Evolutionary conservation across 176 grass and related monocot genomes (phyloP), one percentile per base, ranked within the genome.

Genomic region (Areca catechu): DNA sequence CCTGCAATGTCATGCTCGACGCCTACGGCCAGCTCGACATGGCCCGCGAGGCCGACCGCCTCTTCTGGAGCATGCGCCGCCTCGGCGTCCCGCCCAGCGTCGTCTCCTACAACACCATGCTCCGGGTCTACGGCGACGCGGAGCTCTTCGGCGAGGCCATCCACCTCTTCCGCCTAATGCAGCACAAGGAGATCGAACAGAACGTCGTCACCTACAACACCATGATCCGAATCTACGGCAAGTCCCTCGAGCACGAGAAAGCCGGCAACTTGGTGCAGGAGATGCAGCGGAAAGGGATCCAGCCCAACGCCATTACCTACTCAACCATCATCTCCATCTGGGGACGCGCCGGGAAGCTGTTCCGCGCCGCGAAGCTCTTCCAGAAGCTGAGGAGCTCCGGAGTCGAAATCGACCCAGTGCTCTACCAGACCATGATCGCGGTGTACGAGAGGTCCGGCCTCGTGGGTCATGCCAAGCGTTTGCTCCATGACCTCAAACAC

Each of bases 181-280:
- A 83, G 57, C 62, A 22, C 5, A 77, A 56, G 59, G 51, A 15
- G 53, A 58, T 91, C 37, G 78, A 50, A 37, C 92, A 89, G 50
- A 97, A 97, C 68, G 83, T 90, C 5, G 80, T 97, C 62, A 91
- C 86, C 37, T 97, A 91, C 67, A 97, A 97, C 74, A 91, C 92
- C 63, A 88, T 97, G 86, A 84, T 97, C 25, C 54, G 75, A 51
- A 82, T 97, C 73, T 84, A 97, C 72, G 92, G 92, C 65, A 97
- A 88, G 67, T 79, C 92, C 15, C 72, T 88, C 54, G 92, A 97
- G 69, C 80, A 97, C 74, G 83, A 97, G 71, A 97, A 91, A 54
- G 86, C 92, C 20, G 82, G 83, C 64, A 82, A 73, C 61, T 64
- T 97, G 60, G 69, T 97, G 56, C 86, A 84, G 58, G 77, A 91